These are phyloP conservation scores for Saccharomycopsis guyanensis DNA, from an alignment of 805 yeast genomes.

Conservation along the genomic window DNA sequence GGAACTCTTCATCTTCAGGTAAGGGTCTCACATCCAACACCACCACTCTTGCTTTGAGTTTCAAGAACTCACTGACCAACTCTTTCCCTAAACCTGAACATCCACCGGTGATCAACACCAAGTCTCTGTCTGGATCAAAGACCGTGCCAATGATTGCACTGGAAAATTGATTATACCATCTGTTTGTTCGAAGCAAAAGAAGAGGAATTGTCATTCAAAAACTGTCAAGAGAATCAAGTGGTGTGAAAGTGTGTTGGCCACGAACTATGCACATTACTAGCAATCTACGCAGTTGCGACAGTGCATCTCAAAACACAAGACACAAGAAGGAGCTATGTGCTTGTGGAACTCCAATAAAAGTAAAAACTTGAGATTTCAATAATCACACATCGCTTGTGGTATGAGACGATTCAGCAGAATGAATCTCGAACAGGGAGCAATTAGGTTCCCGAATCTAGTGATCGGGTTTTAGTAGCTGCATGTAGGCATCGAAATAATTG, in stretches of 20 bases:
- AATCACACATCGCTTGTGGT: too few species aligned
- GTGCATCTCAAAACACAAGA: too few species aligned
- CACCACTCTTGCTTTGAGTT: conserved; percentile 43
- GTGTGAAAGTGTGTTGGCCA: neutral
- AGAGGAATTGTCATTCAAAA: conserved; percentile 20
- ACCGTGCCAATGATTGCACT: conserved; percentile 41
- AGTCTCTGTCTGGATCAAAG: conserved; percentile 47
- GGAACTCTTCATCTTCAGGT: conserved; percentile 26
- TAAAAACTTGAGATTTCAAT: too few species aligned
- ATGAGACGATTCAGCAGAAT: too few species aligned
- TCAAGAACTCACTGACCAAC: conserved; percentile 40
- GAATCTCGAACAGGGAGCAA: too few species aligned
- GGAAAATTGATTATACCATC: conserved; percentile 28
- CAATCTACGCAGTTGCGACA: too few species aligned
- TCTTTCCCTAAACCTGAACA: conserved; percentile 69
- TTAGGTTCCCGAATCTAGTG: too few species aligned
- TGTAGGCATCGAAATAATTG: neutral
- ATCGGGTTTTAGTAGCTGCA: too few species aligned
- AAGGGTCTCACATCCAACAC: conserved; percentile 57
- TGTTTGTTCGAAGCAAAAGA: conserved; percentile 11
- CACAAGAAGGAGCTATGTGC: too few species aligned
- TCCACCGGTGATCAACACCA: conserved; percentile 81
- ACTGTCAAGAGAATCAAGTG: neutral
- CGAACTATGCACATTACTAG: neutral
- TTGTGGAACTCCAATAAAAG: too few species aligned